Evolutionary conservation across 768 basidiomycete genomes (phyloP).

Genomic region (Mycena alexandri): DNA sequence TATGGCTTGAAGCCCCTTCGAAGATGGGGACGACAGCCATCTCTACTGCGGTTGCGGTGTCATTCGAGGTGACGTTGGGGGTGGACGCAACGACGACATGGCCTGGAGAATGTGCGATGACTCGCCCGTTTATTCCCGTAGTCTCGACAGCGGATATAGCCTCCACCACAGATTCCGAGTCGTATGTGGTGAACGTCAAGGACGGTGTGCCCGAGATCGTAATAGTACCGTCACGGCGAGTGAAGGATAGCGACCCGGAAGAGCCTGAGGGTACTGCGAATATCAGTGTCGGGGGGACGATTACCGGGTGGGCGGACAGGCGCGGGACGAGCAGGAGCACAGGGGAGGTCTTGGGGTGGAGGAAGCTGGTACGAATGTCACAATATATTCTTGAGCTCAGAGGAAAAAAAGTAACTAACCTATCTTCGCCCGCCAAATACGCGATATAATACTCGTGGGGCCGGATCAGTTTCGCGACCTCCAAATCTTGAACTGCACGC

Average conservation of each 20-base stretch:
- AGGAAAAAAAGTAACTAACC: slow-evolving; percentile 36
- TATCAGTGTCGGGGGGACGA: slow-evolving; percentile 45
- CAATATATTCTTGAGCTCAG: slow-evolving; percentile 13
- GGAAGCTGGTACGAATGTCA: slow-evolving; percentile 22
- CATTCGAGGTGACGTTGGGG: no score
- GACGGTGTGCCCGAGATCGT: slow-evolving; percentile 47
- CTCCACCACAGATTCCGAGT: slow-evolving; percentile 31
- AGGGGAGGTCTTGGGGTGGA: slow-evolving; percentile 40
- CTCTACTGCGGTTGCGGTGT: slow-evolving; percentile 23
- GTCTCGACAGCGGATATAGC: slow-evolving; percentile 26
- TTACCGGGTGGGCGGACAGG: slow-evolving; percentile 28
- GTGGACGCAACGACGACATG: slow-evolving; percentile 29
- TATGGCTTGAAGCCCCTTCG: not conserved
- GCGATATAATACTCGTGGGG: slow-evolving; percentile 42
- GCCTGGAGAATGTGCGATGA: slow-evolving; percentile 9
- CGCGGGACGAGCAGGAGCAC: slow-evolving; percentile 51
- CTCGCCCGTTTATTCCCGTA: slow-evolving; percentile 29
- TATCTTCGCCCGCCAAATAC: slow-evolving; percentile 39
- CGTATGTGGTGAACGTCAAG: slow-evolving; percentile 42
- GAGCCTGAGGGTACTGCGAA: slow-evolving; percentile 44
- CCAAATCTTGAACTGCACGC: slow-evolving; percentile 19
- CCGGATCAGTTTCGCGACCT: slow-evolving; percentile 39
- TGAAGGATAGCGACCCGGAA: slow-evolving; percentile 43
- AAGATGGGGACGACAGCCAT: slow-evolving; percentile 15
- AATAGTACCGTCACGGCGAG: slow-evolving; percentile 42